Evolutionary conservation across 2,329 filamentous ascomycete species (phyloP), one percentile per base, ranked within the genome.

Genomic region (Phoma sp.): DNA sequence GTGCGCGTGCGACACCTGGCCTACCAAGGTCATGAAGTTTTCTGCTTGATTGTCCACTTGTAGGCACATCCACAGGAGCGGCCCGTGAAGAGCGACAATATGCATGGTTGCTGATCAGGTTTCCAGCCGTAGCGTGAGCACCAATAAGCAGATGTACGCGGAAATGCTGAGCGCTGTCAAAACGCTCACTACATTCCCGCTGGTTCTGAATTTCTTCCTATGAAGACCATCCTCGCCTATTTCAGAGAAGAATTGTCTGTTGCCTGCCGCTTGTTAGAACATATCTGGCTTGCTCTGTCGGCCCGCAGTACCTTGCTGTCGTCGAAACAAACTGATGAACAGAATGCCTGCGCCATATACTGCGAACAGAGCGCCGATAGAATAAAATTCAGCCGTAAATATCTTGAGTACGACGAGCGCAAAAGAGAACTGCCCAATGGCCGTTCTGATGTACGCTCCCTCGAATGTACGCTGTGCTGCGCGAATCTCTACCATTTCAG

Each of bases 381-480:
- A 87, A 77, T 98, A 98, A 80, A 99, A 98, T 72, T 98, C 95
- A 47, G 88, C 85, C 7, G 92, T 97, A 79, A 99, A 98, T 75
- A 99, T 96, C 79, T 96, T 96, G 64, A 96, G 86, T 47, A 99
- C 90, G 59, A 99, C 88, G 44, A 99, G 86, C 18, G 93, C 88
- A 75, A 99, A 98, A 52, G 90, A 93, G 79, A 98, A 98, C 70
- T 98, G 93, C 3, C 90, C 91, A 18, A 99, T 85, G 2, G 93
- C 93, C 0, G 95, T 99, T 57, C 95, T 90, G 70, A 97, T 89
- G 77, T 98, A 99, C 22, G 95, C 95, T 22, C 95, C 95, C 77
- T 99, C 95, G 67, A 98, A 99, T 2, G 95, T 99, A 49, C 95
- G 86, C 74, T 99, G 95, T 9, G 93, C 91, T 10, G 95, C 95